Base-by-base conservation (phyloP, 2,329 filamentous ascomycete genomes). In the Camptophora hylomeconis region DNA sequence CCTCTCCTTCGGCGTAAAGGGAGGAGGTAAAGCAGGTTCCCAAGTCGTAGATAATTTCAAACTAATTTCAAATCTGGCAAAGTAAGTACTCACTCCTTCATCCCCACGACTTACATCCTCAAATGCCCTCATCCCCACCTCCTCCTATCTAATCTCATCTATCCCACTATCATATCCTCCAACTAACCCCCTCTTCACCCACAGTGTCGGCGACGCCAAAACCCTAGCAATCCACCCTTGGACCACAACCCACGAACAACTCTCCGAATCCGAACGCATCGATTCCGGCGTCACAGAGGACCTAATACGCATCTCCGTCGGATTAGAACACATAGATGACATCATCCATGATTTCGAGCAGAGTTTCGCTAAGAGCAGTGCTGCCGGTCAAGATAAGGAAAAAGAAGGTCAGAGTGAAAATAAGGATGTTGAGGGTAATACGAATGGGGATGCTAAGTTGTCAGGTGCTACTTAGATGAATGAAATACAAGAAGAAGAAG, bases 11-110 rank as follows among this genome's bases (percentile, higher is more conserved):
- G 89, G 89, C 30, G 79, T 94, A 37, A 92, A 92, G 62, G 86
- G 87, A 3, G 84, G 81, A 36, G 81, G 72, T 37, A 65, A 61
- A n/a, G 83, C 80, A 10, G 87, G 89, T 37, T 80, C 74, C 52
- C 75, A 84, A 56, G 73, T 95, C 17, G 89, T 95, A 29, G 89
- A 98, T 57, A 75, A 75, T 44, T 92, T 98, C 64, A 89, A 92
- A 68, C 61, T 98, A 44, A 83, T 95, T 46, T 92, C 83, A 11
- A 94, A 95, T 58, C 63, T 95, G 44, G 89, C 89, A 33, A 98
- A 98, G 64, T 69, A 54, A 42, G 53, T 45, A 30, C 89, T 89
- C 44, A 52, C 29, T 26, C 30, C 26, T 29, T 28, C 11, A n/a
- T 4, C 13, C 26, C 13, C 4, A 19, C 26, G 10, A 8, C 15